A percentile compares a stretch with the other conserved stretches of the same genome.
Conservation (phyloP, 768 basidiomycete genomes). For the Agrocybe praecox region DNA sequence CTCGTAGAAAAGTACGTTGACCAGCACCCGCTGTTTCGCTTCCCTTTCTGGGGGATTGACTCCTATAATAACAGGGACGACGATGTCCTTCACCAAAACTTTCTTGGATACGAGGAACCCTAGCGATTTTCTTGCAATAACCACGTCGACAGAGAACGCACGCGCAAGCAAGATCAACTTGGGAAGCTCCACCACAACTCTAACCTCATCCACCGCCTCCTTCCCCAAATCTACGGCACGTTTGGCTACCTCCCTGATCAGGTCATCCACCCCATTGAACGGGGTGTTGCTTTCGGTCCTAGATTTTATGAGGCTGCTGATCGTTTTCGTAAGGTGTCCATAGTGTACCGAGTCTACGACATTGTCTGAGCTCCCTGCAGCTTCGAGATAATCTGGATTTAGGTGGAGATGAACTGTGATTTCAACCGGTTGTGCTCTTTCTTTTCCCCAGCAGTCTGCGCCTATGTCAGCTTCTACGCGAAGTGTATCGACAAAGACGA, state of each 20-base stretch:
- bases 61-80: slow-evolving; percentile 62
- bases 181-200: slow-evolving; percentile 44
- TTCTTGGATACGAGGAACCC: slow-evolving; percentile 16
- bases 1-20: slow-evolving; percentile 52
- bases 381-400: slow-evolving; percentile 38
- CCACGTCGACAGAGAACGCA: slow-evolving; percentile 42
- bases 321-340: slow-evolving; percentile 56
- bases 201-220: slow-evolving; percentile 34
- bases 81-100: slow-evolving; percentile 47
- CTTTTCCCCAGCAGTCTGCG: slow-evolving; percentile 52
- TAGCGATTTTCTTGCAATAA: slow-evolving; percentile 8
- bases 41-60: slow-evolving; percentile 71
- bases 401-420: slow-evolving; percentile 54
- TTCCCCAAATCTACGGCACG: slow-evolving; percentile 41
- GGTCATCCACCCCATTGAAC: slow-evolving; percentile 30
- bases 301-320: slow-evolving; percentile 34
- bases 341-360: slow-evolving; percentile 66
- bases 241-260: slow-evolving; percentile 37
- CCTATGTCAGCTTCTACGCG: slow-evolving; percentile 45
- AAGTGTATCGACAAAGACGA: slow-evolving; percentile 47
- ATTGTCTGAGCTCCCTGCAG: slow-evolving; percentile 50
- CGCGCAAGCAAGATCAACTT: slow-evolving; percentile 56
- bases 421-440: slow-evolving; percentile 50
- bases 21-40: slow-evolving; percentile 63
- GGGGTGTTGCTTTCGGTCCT: slow-evolving; percentile 16